Base-by-base conservation (phyloP, 2,329 filamentous ascomycete genomes). In the Mycosphaerella sp. region DNA sequence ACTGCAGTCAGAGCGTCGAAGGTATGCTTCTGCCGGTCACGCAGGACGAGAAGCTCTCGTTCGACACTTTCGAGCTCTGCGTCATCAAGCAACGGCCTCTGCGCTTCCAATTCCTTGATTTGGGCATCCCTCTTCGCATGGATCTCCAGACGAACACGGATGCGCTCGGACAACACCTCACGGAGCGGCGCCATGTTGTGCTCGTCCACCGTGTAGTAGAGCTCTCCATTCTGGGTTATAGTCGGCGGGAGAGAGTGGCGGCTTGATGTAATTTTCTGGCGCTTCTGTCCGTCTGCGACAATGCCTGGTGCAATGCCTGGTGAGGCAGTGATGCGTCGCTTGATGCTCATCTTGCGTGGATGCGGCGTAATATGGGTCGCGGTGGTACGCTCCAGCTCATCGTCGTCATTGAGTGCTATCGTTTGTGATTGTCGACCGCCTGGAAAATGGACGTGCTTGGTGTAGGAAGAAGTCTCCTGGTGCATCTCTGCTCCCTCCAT, bases 91-190 rank as follows among this genome's bases (percentile, higher is more conserved):
- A 53, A 45, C 26, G 34, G 39, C n/a, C 48, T 45, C 48, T 58
- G 40, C 17, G 34, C 45, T 26, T 52, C 34, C 26, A 62, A 38
- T 12, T 50, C 41, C 17, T 48, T 39, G 38, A 62, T 53, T 6
- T 40, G 54, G 7, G 48, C 53, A 23, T 53, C 17, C 31, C 70
- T 60, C 70, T 72, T 6, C 72, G 65, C 48, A 71, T 70, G 62
- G 64, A 72, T 31, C 69, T 71, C 48, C 70, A 69, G 14, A 39
- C 72, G 70, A 42, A 70, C 71, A 38, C 61, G 59, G 34, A 67
- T 62, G n/a, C 66, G 62, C 48, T 65, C 61, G n/a, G 65, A 55
- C 21, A 70, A 45, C n/a, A 69, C 63, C 31, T 64, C 56, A 14
- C 59, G 62, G 10, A 70, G 57, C 10, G 68, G 66, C 2, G 61